phyloP scores from a whole-genome alignment of 768 basidiomycete genomes.

The Gloeophyllum trabeum region DNA sequence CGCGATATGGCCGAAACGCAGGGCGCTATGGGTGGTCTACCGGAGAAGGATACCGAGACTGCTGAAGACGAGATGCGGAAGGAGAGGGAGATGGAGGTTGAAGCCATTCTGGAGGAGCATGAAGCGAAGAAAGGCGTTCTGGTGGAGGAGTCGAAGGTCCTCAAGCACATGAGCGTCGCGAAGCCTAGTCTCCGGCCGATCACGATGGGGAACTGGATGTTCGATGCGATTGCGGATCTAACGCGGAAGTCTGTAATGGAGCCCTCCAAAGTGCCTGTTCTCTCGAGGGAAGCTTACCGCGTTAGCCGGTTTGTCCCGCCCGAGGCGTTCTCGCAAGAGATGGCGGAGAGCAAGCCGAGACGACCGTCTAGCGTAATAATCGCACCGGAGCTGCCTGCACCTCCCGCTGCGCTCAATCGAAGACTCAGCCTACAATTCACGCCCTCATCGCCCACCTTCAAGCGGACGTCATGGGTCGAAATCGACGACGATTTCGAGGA shows the following conservation, averaged over 20 bases:
- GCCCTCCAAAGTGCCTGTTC: slow-evolving; percentile 15
- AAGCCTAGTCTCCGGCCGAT: slow-evolving; percentile 43
- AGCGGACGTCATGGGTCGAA: slow-evolving; percentile 19
- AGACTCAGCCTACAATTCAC: slow-evolving; percentile 58
- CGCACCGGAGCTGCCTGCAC: slow-evolving; percentile 20
- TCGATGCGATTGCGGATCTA: slow-evolving; percentile 64
- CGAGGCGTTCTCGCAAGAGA: slow-evolving; percentile 16
- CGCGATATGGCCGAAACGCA: slow-evolving; percentile 53
- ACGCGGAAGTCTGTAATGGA: slow-evolving; percentile 22
- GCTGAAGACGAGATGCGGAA: slow-evolving; percentile 14
- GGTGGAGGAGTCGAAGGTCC: slow-evolving; percentile 14
- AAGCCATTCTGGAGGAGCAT: slow-evolving; percentile 34
- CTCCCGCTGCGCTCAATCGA: slow-evolving; percentile 21
- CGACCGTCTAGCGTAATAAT: slow-evolving; percentile 30
- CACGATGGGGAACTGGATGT: slow-evolving; percentile 76
- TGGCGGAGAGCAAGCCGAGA: slow-evolving; percentile 10
- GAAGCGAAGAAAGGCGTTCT: slow-evolving; percentile 25
- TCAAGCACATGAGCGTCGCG: slow-evolving; percentile 31
- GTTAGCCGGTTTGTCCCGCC: slow-evolving; percentile 26
- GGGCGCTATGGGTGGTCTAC: slow-evolving; percentile 38
- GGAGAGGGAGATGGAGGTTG: slow-evolving; percentile 28
- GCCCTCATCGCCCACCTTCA: slow-evolving; percentile 38
- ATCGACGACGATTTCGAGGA: slow-evolving; percentile 12
- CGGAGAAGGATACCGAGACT: slow-evolving; percentile 22
- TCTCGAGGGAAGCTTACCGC: slow-evolving; percentile 13